Evolutionary conservation across 306 rosid species (phyloP), one percentile per base, ranked within the genome.

Genomic region (Senna tora): DNA sequence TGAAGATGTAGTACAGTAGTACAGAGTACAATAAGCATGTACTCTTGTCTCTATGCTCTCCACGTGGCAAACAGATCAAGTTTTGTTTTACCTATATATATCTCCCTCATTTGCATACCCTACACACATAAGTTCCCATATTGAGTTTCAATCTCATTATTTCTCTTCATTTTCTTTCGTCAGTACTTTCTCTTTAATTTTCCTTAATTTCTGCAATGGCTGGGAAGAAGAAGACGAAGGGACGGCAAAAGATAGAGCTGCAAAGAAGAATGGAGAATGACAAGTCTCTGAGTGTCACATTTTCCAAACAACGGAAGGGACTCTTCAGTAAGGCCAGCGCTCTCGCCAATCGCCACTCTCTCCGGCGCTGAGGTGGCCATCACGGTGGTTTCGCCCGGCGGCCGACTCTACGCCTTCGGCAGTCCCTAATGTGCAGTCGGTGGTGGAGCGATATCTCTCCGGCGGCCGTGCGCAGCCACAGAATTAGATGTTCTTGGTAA

Each of bases 291-390:
- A 55, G 61, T 25, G 21, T 65, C 21, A 65, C 71, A 13, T 65
- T 65, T 20, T 12, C 71, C 9, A 66, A 66, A 30, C 71, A 57
- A 10, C 13, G 6, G 13, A 8, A 5, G 25, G 71, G 71, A 10
- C 71, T 66, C 13, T 66, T 66, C 34, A 45, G n/a, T 22, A 66
- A 49, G 20, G 71, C 42, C 0, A 49, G 16, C 7, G 25, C 22
- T 8, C 56, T 66, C 5, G 25, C n/a, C n/a, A n/a, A n/a, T n/a
- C n/a, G n/a, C 41, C 15, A 28, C 19, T 11, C 56, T 46, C 19
- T 45, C 25, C 17, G 71, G 71, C 14, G 71, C 39, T 2, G 38
- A 65, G 38, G 49, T 46, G 5, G 57, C 41, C 3, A n/a, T 66
- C 10, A 49, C n/a, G 12, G 38, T 66, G 13, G 4, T 66, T 15